A percentile compares a stretch with the other conserved stretches of the same genome.
Evolutionary conservation across 2,329 filamentous ascomycete species (phyloP).

Genomic region (Atkinsonella texensis): DNA sequence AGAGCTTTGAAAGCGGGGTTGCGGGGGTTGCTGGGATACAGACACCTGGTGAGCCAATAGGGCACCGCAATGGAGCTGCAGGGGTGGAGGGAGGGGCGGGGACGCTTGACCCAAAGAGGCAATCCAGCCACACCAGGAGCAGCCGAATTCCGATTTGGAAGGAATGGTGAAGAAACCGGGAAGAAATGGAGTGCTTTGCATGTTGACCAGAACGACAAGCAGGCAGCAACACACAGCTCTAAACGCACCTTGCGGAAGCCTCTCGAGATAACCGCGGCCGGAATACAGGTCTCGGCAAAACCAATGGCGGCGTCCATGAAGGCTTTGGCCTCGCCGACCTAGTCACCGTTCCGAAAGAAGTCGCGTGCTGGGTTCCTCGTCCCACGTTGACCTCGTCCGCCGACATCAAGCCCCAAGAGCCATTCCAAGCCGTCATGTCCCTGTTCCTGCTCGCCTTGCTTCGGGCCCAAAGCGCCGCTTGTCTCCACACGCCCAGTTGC

Average conservation of each 20-base stretch:
- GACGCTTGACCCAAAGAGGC: not conserved
- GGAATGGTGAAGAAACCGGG: too few relatives aligned
- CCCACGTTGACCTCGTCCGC: not conserved
- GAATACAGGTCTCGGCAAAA: not conserved
- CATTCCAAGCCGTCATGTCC: not conserved
- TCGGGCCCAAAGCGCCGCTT: slow-evolving; percentile 6
- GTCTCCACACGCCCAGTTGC: slow-evolving; percentile 9
- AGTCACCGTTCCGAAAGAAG: not conserved
- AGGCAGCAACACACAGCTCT: not conserved
- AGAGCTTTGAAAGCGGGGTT: not conserved
- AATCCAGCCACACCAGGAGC: not conserved
- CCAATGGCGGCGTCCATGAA: not conserved
- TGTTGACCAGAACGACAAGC: not conserved
- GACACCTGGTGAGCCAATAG: not conserved
- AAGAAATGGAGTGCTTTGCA: not conserved
- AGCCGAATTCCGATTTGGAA: not conserved
- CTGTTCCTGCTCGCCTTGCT: slow-evolving; percentile 3
- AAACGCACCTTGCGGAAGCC: slow-evolving; percentile 1
- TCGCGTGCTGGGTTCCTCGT: not conserved
- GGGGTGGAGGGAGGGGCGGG: not conserved
- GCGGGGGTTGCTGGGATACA: not conserved
- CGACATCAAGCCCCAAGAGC: not conserved
- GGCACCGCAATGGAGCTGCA: not conserved
- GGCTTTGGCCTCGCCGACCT: not conserved
- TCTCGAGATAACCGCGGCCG: not conserved